phyloP scores from a whole-genome alignment of 345 rosid species.

The Diplotaxis tenuifolia region DNA sequence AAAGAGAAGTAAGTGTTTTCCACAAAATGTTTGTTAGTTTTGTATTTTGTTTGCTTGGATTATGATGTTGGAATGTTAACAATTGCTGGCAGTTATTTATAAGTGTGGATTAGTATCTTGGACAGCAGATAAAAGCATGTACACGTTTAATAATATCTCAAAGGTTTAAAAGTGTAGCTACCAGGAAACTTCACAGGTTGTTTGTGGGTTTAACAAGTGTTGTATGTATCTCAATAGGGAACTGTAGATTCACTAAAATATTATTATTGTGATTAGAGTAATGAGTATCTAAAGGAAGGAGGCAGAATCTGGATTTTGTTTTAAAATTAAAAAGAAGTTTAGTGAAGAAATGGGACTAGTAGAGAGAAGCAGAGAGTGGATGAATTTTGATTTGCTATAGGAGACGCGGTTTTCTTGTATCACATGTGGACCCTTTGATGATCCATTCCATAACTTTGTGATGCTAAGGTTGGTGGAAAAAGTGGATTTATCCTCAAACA shows the following conservation, averaged over 20 bases:
- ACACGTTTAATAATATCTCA: conserved; percentile 13
- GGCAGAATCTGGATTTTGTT: conserved; percentile 19
- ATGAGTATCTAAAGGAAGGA: conserved; percentile 22
- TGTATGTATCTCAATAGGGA: conserved; percentile 14
- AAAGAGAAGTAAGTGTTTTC: conserved; percentile 20
- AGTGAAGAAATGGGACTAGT: conserved; percentile 19
- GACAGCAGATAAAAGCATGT: conserved; percentile 32
- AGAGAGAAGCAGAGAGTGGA: conserved; percentile 20
- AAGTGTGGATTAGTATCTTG: conserved; percentile 23
- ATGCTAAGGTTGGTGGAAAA: conserved; percentile 29
- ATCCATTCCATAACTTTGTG: conserved; percentile 23
- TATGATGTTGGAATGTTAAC: conserved; percentile 29
- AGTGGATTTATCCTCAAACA: conserved; percentile 15
- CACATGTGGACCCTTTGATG: conserved; percentile 23
- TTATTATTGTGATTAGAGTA: conserved; percentile 25
- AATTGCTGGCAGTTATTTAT: conserved; percentile 20
- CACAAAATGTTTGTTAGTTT: not conserved
- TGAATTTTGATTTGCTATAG: conserved; percentile 16
- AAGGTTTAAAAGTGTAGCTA: not conserved
- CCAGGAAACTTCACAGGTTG: conserved; percentile 22
- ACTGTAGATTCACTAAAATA: conserved; percentile 26
- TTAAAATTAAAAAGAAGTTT: not conserved
- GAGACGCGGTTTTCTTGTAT: conserved; percentile 37
- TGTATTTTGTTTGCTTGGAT: not conserved
- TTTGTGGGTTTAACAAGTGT: conserved; percentile 32